Conservation (phyloP, 164 flowering plant genomes). For the Chimonanthus praecox region DNA sequence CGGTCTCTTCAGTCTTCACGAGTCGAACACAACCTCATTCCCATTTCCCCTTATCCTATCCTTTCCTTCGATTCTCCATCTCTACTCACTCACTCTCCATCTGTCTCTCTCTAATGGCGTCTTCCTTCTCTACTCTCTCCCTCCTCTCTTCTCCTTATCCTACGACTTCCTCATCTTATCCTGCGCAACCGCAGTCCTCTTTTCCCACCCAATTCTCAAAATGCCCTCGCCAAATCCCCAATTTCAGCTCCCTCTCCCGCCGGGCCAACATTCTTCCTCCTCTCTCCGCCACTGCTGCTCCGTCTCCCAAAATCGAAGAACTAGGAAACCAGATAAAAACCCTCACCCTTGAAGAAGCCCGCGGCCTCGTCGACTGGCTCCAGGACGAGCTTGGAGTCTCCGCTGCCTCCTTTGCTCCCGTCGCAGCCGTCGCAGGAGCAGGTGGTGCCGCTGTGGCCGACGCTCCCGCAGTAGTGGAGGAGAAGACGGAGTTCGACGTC, state of each 20-base stretch:
- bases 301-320: constrained; percentile 51
- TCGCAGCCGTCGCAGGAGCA: constrained; percentile 36
- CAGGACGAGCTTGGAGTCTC: constrained; percentile 93
- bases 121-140: constrained; percentile 10
- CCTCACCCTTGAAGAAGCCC: constrained; percentile 70
- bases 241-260: constrained; percentile 15
- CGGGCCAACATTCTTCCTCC: constrained; percentile 40
- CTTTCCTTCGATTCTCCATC: not conserved
- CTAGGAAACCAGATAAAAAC: constrained; percentile 51
- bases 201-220: constrained; percentile 25
- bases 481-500: constrained; percentile 98
- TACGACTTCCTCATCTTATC: constrained; percentile 9
- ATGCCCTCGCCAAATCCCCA: constrained; percentile 22
- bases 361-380: constrained; percentile 60
- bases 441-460: constrained; percentile 35
- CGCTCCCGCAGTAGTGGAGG: constrained; percentile 64
- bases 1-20: no score
- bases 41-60: constrained; percentile 11
- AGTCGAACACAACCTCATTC: no score
- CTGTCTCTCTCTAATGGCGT: constrained; percentile 9
- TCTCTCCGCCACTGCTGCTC: constrained; percentile 41
- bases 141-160: constrained; percentile 30
- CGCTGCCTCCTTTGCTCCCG: constrained; percentile 85
- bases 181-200: constrained; percentile 6
- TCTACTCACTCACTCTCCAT: constrained; percentile 6